Percentiles rank a stretch among this genome's conserved stretches.
phyloP scores from a whole-genome alignment of 2,329 filamentous ascomycete genomes.

The Phialophora expanda region DNA sequence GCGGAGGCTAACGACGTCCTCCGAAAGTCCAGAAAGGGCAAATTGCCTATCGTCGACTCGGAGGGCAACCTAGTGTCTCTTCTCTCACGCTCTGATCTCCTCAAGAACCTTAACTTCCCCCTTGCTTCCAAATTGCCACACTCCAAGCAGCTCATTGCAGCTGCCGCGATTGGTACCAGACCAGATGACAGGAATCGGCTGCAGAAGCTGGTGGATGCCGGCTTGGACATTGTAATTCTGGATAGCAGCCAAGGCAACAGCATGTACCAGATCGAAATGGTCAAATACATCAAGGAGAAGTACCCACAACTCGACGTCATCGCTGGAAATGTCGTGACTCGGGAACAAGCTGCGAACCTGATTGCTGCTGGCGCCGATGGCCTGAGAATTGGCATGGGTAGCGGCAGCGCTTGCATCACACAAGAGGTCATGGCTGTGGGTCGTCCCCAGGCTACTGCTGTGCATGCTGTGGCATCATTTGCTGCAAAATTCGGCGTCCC shows the following conservation, averaged over 20 bases:
- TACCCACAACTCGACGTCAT: slow-evolving; percentile 91
- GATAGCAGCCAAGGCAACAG: slow-evolving; percentile 98
- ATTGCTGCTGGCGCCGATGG: slow-evolving; percentile 96
- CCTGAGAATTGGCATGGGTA: slow-evolving; percentile 98
- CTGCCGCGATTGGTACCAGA: slow-evolving; percentile 92
- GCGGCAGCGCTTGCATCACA: slow-evolving; percentile 96
- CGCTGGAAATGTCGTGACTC: slow-evolving; percentile 96
- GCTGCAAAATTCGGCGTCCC: slow-evolving; percentile 93
- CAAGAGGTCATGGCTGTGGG: slow-evolving; percentile 99
- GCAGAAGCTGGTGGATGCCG: slow-evolving; percentile 86
- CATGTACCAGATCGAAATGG: slow-evolving; percentile 98
- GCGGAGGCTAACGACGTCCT: slow-evolving; percentile 91
- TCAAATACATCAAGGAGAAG: slow-evolving; percentile 90
- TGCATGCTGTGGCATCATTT: slow-evolving; percentile 87
- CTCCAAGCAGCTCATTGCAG: slow-evolving; percentile 96
- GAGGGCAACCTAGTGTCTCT: slow-evolving; percentile 86
- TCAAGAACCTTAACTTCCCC: slow-evolving; percentile 98
- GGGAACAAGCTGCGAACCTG: slow-evolving; percentile 89
- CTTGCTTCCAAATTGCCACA: slow-evolving; percentile 93
- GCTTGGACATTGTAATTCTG: slow-evolving; percentile 91
- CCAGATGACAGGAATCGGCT: slow-evolving; percentile 90
- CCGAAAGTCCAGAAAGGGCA: slow-evolving; percentile 96
- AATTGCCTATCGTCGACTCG: slow-evolving; percentile 88
- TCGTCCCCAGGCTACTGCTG: slow-evolving; percentile 90
- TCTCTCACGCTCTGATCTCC: slow-evolving; percentile 92